Evolutionary conservation across 345 rosid species (phyloP).

Genomic region (Aquilaria malaccensis): DNA sequence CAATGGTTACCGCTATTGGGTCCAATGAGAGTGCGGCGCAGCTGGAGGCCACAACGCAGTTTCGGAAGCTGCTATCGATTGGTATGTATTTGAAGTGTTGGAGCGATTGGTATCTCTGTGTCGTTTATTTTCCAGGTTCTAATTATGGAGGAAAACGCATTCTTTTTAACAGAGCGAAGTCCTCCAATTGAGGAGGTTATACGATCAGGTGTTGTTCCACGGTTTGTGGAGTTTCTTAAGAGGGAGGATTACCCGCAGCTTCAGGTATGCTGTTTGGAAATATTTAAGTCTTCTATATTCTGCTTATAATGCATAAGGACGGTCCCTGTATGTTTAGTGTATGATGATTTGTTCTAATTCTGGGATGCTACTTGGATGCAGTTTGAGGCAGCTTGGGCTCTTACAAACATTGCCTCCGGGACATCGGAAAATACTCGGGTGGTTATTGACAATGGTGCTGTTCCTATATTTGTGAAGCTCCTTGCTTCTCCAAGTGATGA

Average conservation of each 20-base stretch:
- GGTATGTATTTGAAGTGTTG: slow-evolving; percentile 28
- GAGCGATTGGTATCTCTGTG: background rate
- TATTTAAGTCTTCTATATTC: too few relatives aligned
- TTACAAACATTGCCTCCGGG: slow-evolving; percentile 89
- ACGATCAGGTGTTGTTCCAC: slow-evolving; percentile 70
- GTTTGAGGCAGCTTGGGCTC: slow-evolving; percentile 1
- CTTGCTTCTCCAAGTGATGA: slow-evolving; percentile 76
- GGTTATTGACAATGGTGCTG: slow-evolving; percentile 75
- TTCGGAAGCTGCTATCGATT: slow-evolving; percentile 75
- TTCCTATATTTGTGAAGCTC: slow-evolving; percentile 75
- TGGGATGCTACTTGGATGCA: slow-evolving; percentile 88
- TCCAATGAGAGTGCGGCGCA: slow-evolving; percentile 46
- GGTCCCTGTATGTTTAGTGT: background rate
- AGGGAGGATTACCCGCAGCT: slow-evolving; percentile 72
- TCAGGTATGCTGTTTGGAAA: slow-evolving; percentile 39
- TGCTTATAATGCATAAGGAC: background rate
- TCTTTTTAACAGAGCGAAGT: slow-evolving; percentile 44
- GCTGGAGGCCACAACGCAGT: slow-evolving; percentile 82
- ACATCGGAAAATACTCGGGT: slow-evolving; percentile 84
- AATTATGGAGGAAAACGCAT: background rate
- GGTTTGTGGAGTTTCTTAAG: slow-evolving; percentile 82
- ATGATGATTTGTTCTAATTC: slow-evolving; percentile 1
- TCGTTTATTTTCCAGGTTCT: background rate
- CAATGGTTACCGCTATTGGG: slow-evolving; percentile 65
- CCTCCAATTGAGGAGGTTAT: slow-evolving; percentile 90